phyloP scores from a whole-genome alignment of 441 rosid species.

The Brassica balearica region DNA sequence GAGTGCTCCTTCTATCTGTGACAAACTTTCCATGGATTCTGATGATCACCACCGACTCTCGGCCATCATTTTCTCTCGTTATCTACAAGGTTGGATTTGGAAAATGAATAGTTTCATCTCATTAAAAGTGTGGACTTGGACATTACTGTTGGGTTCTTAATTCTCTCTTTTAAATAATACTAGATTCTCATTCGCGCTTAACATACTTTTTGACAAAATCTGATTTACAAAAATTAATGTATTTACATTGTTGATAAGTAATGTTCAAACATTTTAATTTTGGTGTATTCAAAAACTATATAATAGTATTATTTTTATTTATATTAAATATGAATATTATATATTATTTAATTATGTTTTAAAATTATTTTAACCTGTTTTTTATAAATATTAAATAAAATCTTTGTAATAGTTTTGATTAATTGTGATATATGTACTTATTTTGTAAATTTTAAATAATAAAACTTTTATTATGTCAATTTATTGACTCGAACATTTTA shows the following conservation, averaged over 20 bases:
- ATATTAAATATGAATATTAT: background rate
- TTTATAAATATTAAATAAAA: background rate
- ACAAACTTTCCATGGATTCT: no score
- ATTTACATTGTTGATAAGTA: background rate
- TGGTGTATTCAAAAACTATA: background rate
- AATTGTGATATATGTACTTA: background rate
- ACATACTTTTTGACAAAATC: background rate
- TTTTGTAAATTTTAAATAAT: background rate
- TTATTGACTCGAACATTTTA: background rate
- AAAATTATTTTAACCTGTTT: background rate
- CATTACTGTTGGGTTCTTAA: no score
- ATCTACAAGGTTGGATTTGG: no score
- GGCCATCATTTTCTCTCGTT: background rate
- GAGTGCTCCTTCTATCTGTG: no score
- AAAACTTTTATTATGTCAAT: background rate
- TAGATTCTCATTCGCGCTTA: background rate
- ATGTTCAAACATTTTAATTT: background rate
- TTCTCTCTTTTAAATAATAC: no score
- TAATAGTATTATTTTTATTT: background rate
- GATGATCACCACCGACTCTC: background rate
- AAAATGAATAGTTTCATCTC: no score
- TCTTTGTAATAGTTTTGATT: background rate
- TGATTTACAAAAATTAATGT: background rate
- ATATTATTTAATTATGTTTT: background rate
- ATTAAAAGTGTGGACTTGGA: no score